Percentiles rank a stretch among this genome's conserved stretches.
Conservation (phyloP, 2,329 filamentous ascomycete genomes). For the Talaromyces funiculosus region DNA sequence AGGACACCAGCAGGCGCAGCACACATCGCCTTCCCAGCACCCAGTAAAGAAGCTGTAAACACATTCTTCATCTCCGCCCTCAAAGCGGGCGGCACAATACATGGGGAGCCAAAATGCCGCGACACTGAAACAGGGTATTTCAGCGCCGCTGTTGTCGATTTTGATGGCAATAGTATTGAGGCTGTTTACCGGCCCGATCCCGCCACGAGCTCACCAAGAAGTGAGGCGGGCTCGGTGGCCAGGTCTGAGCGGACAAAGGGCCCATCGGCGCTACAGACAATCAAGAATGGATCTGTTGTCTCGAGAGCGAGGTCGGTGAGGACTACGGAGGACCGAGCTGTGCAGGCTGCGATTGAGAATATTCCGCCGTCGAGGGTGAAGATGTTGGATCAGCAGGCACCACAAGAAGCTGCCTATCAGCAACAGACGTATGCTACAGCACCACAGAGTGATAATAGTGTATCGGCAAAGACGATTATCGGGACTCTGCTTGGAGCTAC, state of each 20-base stretch:
- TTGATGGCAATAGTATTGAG: constrained; percentile 80
- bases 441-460: constrained; percentile 35
- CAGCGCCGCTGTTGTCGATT: constrained; percentile 63
- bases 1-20: constrained; percentile 49
- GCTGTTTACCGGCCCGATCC: constrained; percentile 55
- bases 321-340: constrained; percentile 20
- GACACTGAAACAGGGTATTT: constrained; percentile 53
- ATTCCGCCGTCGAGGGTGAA: constrained; percentile 14
- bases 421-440: constrained; percentile 14
- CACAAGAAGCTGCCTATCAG: constrained; percentile 22
- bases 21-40: constrained; percentile 64
- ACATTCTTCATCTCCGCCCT: constrained; percentile 67
- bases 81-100: constrained; percentile 57
- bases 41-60: constrained; percentile 59
- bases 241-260: constrained; percentile 20
- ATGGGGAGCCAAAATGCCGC: constrained; percentile 51
- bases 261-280: constrained; percentile 27
- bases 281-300: constrained; percentile 35
- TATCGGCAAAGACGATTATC: constrained; percentile 57
- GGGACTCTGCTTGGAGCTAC: constrained; percentile 74
- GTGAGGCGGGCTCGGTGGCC: not conserved
- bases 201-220: constrained; percentile 4
- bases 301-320: constrained; percentile 28
- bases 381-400: constrained; percentile 18
- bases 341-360: constrained; percentile 20